Conservation (phyloP, 2,329 filamentous ascomycete genomes). For the Eutypa lata region DNA sequence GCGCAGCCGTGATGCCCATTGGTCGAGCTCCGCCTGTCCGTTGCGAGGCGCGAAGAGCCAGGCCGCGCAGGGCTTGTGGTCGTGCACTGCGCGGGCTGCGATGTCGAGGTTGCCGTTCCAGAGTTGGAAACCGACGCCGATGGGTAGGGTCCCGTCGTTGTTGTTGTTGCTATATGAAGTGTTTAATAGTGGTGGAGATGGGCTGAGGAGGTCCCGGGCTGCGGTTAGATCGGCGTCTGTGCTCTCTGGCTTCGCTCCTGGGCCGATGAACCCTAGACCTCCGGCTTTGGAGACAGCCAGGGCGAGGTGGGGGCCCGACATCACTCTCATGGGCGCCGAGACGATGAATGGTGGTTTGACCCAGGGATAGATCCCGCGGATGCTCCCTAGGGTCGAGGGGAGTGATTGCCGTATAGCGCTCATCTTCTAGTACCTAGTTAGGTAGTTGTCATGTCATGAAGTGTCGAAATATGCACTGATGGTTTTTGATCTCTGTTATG, state of each 20-base stretch:
- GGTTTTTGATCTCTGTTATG: no score
- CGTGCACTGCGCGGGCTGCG: conserved; percentile 26
- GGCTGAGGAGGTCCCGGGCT: conserved; percentile 19
- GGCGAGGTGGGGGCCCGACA: conserved; percentile 54
- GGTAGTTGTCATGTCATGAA: no score
- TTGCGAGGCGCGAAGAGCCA: conserved; percentile 46
- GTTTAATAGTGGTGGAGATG: no score
- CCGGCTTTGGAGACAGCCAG: conserved; percentile 67
- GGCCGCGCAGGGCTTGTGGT: conserved; percentile 33
- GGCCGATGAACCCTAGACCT: conserved; percentile 55
- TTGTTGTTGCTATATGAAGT: no score
- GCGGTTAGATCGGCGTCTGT: conserved; percentile 28
- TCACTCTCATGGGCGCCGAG: conserved; percentile 66
- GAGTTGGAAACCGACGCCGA: conserved; percentile 45
- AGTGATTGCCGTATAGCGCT: neutral
- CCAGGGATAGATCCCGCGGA: conserved; percentile 18
- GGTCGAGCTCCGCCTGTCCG: conserved; percentile 34
- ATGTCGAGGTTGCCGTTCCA: conserved; percentile 40
- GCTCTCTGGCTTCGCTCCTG: conserved; percentile 31
- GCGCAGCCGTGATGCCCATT: conserved; percentile 44
- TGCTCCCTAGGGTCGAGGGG: neutral
- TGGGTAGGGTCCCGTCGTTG: conserved; percentile 37
- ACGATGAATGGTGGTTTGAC: conserved; percentile 48
- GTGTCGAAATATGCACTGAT: no score
- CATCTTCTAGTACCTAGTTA: neutral